These are phyloP conservation scores for Blastobotrys indianensis DNA, from an alignment of 1,139 yeast species.

Conservation along the genomic window DNA sequence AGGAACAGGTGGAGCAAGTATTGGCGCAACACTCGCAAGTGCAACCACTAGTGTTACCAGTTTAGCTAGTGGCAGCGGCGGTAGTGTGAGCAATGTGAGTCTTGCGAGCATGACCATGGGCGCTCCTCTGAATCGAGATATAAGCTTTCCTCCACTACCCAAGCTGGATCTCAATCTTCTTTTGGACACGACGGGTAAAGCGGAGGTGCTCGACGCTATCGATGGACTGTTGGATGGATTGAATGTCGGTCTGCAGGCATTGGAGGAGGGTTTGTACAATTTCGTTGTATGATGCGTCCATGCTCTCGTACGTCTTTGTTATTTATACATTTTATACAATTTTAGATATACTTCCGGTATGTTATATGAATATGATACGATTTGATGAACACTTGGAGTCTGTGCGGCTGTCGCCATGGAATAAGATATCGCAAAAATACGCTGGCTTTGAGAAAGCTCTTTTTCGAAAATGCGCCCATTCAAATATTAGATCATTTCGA, in stretches of 20 bases:
- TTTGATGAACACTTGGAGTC: background rate
- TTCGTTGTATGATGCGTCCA: conserved; percentile 4
- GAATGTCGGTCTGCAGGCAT: conserved; percentile 24
- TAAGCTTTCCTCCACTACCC: conserved; percentile 22
- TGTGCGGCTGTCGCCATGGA: too few species aligned
- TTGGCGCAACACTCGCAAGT: background rate
- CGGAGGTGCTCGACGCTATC: conserved; percentile 27
- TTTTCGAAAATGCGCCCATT: background rate
- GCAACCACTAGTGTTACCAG: conserved; percentile 1
- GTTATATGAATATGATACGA: background rate
- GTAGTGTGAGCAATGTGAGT: background rate
- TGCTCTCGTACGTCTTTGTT: background rate
- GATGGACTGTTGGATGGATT: conserved; percentile 26
- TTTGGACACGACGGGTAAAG: conserved; percentile 30
- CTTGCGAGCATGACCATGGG: conserved; percentile 1
- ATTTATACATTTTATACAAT: background rate
- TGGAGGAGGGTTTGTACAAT: conserved; percentile 14
- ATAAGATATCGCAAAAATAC: too few species aligned
- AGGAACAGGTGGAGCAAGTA: background rate
- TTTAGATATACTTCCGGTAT: background rate
- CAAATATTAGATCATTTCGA: background rate
- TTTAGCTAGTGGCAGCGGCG: conserved; percentile 1
- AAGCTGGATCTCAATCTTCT: conserved; percentile 27
- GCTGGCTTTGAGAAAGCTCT: too few species aligned
- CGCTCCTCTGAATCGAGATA: background rate